Base-by-base conservation (phyloP, 73 alveolate genomes). In the Paramecium octaurelia region DNA sequence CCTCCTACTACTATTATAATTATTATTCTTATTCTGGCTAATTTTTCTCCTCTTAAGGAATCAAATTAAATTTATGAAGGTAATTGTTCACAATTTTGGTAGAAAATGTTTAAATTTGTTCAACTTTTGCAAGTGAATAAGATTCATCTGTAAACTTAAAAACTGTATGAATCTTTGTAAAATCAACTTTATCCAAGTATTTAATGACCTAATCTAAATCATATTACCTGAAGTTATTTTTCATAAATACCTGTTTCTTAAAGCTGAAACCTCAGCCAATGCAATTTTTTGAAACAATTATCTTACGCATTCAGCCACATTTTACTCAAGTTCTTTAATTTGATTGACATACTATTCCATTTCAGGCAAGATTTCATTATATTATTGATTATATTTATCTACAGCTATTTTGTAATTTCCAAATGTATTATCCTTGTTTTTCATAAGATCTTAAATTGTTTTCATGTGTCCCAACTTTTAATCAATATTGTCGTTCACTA, bases 261-360 rank as follows among this genome's bases (percentile, higher is more conserved):
- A 23, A 11, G 91, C 70, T 44, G 91, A 80, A 1, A 80, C 46
- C 24, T 80, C 70, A 80, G 91, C 91, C n/a, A 80, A 20, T 12
- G 57, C 42, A 24, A 80, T 80, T 8, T 64, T 20, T 80, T 80
- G 27, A 46, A 44, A 80, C 29, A 80, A 23, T 11, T 40, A 44
- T 80, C 75, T 80, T 3, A 80, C 18, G 6, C 64, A 43, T 48
- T 80, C 91, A 24, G 91, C 70, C 16, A 80, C 46, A 14, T 27
- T 21, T 4, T 3, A 21, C 21, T 80, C 91, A 16, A 80, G 57
- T 7, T 42, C 91, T 23, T 42, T 46, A 23, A 80, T 23, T 11
- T 80, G 8, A 24, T 42, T 24, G 6, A 23, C 27, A 42, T 0
- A 43, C 48, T 1, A 42, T 44, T 80, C 46, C 10, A 80, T 16